These are phyloP conservation scores for Leptographium galeiforme DNA, from an alignment of 2,329 filamentous ascomycete species.

Conservation along the genomic window DNA sequence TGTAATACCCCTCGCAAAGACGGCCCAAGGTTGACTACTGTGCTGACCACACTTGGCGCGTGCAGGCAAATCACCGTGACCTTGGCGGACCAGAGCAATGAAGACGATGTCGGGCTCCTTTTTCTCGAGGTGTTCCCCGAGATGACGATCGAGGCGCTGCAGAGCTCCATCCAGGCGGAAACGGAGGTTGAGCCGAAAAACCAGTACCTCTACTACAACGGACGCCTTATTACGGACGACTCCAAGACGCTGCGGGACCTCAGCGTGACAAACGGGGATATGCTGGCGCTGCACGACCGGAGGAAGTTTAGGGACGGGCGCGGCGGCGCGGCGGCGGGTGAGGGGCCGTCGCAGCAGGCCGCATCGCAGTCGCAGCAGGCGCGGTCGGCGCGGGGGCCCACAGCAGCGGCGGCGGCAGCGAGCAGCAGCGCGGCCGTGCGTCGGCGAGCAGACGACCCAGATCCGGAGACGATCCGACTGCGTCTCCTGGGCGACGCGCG, in stretches of 20 bases:
- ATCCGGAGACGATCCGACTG: constrained; percentile 71
- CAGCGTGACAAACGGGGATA: constrained; percentile 74
- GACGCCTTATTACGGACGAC: constrained; percentile 64
- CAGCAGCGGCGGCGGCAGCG: constrained; percentile 16
- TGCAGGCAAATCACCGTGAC: constrained; percentile 75
- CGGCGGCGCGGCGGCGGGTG: constrained; percentile 20
- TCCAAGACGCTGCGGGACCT: constrained; percentile 69
- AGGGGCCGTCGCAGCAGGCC: constrained; percentile 15
- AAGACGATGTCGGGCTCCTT: constrained; percentile 60
- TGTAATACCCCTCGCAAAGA: not conserved
- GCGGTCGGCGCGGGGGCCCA: constrained; percentile 16
- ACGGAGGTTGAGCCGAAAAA: constrained; percentile 55
- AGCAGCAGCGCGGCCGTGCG: constrained; percentile 2
- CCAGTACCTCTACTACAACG: constrained; percentile 86
- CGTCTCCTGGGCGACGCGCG: constrained; percentile 69
- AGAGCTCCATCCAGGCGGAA: constrained; percentile 79
- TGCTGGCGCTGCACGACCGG: constrained; percentile 75
- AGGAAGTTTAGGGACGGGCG: constrained; percentile 27
- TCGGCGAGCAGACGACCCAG: constrained; percentile 26
- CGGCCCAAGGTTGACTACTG: not conserved
- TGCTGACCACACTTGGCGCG: not conserved
- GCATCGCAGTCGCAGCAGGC: constrained; percentile 17
- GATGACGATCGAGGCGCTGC: constrained; percentile 74
- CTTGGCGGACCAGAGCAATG: constrained; percentile 57
- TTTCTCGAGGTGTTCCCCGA: constrained; percentile 70